Base-by-base conservation (phyloP, 2,329 filamentous ascomycete species). In the Paraphoma sp. region DNA sequence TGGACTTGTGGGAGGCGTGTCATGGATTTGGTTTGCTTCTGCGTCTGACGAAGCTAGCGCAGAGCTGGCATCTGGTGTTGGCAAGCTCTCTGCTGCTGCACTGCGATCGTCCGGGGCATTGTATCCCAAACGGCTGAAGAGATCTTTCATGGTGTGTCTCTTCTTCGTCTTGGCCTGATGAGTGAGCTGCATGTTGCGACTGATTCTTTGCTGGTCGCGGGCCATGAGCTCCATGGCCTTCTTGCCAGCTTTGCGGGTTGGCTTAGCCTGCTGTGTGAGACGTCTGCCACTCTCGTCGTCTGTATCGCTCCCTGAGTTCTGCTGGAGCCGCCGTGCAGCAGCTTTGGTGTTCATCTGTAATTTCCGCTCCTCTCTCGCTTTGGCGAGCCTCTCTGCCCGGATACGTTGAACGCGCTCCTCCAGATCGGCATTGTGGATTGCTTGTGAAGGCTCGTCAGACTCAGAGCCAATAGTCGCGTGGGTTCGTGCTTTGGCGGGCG, bases 171-270 rank as follows among this genome's bases (percentile, higher is more conserved):
- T 92, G 23, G 92, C 90, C 72, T 97, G 89, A 75, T 98, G 93
- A 1, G 91, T 87, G 47, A 99, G 84, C 76, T 98, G 94, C 86
- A 97, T 91, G 71, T 90, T 96, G 63, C 95, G 86, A 64, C 87
- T 89, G 79, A 99, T 86, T 30, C 95, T 87, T 79, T 99, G 95
- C 1, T 94, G 97, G 77, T 99, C 95, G 8, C 92, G 87, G 67
- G 90, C 90, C 89, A 99, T 97, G 65, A 98, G 94, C 72, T 97
- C 92, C 42, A 97, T 75, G 0, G 95, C 95, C 78, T 93, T 97
- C 80, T 94, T 98, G 80, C 93, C 94, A 0, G 95, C 93, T 73
- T 95, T 96, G 11, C 95, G 86, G 9, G 86, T 84, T 5, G 92
- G 89, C 4, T 89, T 87, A 28, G 84, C 82, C 40, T 85, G 81